phyloP scores from a whole-genome alignment of 202 grass and related monocot species.

The Cymbopogon flexuosus region DNA sequence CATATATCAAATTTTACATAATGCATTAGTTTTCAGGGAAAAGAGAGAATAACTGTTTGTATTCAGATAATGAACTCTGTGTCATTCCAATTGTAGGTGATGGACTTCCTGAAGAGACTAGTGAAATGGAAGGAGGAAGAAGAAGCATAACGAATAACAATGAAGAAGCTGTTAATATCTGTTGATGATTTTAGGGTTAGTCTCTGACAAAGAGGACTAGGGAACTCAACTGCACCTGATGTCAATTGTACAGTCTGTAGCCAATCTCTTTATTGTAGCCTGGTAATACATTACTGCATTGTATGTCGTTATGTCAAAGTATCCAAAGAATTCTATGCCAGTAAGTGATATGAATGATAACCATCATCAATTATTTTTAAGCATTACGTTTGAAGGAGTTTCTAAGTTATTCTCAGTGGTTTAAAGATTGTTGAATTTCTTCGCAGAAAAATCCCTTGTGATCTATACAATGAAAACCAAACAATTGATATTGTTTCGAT shows the following conservation, averaged over 20 bases:
- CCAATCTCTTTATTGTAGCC: background rate
- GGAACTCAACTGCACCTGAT: background rate
- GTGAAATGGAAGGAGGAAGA: constrained; percentile 45
- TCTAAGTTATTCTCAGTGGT: background rate
- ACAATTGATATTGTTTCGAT: background rate
- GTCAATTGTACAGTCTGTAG: background rate
- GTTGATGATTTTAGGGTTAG: constrained; percentile 10
- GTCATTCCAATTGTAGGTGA: constrained; percentile 27
- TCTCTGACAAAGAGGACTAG: constrained; percentile 16
- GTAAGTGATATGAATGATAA: background rate
- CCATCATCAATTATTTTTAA: background rate
- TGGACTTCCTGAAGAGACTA: constrained; percentile 39
- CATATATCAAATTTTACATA: background rate
- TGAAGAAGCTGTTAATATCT: constrained; percentile 1
- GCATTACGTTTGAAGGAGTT: background rate
- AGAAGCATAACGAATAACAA: constrained; percentile 23
- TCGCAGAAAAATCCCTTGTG: background rate
- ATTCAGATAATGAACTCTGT: background rate
- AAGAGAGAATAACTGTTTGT: background rate
- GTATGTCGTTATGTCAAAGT: background rate
- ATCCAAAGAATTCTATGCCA: background rate
- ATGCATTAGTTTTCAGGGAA: background rate
- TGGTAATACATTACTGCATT: background rate
- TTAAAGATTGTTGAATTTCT: background rate
- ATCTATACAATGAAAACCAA: background rate